phyloP scores from a whole-genome alignment of 257 asterid species.

The Cynanchum wilfordii region DNA sequence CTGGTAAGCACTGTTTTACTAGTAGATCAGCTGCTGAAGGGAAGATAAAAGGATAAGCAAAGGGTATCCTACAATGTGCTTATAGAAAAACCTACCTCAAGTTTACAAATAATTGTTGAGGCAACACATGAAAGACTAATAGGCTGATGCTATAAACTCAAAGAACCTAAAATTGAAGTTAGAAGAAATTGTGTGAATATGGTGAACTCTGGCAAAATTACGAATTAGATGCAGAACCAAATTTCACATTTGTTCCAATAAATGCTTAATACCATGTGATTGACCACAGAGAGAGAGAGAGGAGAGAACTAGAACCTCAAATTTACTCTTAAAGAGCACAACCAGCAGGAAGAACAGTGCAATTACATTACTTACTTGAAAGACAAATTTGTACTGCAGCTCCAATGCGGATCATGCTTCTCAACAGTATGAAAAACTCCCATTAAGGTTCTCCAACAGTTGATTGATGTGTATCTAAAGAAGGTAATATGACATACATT shows the following conservation, averaged over 20 bases:
- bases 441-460: constrained; percentile 9
- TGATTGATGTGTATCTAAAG: constrained; percentile 1
- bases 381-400: constrained; percentile 18
- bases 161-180: neutral
- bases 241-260: neutral
- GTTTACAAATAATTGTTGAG: neutral
- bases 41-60: neutral
- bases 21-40: neutral
- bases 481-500: neutral
- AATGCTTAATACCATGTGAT: neutral
- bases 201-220: neutral
- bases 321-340: constrained; percentile 7
- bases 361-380: constrained; percentile 18
- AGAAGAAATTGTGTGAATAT: neutral
- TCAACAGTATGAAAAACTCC: constrained; percentile 6
- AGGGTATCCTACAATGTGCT: neutral
- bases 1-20: neutral
- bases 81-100: neutral
- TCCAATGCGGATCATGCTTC: constrained; percentile 13
- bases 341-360: constrained; percentile 10
- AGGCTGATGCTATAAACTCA: neutral
- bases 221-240: neutral
- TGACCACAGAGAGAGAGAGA: neutral
- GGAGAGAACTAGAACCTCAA: neutral
- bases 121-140: neutral